Percentiles rank a stretch among this genome's conserved stretches.
Evolutionary conservation across 2,329 filamentous ascomycete species (phyloP).

Genomic region (Samsoniella hepiali): DNA sequence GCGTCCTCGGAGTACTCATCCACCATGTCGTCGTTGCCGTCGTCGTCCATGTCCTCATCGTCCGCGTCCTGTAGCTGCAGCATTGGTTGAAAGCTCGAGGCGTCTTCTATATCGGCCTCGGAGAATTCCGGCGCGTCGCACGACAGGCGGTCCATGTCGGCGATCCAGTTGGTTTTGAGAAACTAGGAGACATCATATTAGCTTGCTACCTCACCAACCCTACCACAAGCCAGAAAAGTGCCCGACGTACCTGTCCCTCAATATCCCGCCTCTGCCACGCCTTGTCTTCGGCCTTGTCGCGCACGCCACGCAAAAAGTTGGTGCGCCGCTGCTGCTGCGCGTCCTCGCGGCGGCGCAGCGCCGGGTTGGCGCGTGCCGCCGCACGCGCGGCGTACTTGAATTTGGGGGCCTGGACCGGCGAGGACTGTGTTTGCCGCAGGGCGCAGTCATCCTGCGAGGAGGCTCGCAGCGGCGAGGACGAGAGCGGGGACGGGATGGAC

Average conservation of each 20-base stretch:
- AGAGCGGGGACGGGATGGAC: constrained; percentile 52
- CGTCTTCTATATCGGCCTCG: constrained; percentile 52
- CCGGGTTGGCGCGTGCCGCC: constrained; percentile 57
- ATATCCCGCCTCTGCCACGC: constrained; percentile 59
- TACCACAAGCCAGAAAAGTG: too few species aligned
- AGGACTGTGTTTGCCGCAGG: constrained; percentile 44
- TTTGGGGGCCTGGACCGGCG: constrained; percentile 39
- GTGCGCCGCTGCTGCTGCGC: constrained; percentile 61
- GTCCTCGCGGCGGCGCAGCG: constrained; percentile 59
- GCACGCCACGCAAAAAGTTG: constrained; percentile 66
- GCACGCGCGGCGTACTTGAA: constrained; percentile 54
- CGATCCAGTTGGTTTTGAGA: constrained; percentile 35
- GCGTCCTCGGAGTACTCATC: constrained; percentile 51
- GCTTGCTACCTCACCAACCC: not conserved
- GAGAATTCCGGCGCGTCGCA: constrained; percentile 39
- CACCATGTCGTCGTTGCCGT: constrained; percentile 49
- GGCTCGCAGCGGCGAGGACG: constrained; percentile 57
- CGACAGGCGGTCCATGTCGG: constrained; percentile 32
- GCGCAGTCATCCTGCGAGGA: constrained; percentile 42
- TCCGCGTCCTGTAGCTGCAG: constrained; percentile 24
- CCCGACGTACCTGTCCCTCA: constrained; percentile 47
- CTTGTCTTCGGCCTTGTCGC: constrained; percentile 57
- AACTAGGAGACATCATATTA: constrained; percentile 28
- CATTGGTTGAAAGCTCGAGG: constrained; percentile 34
- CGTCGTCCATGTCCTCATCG: constrained; percentile 51